phyloP scores from a whole-genome alignment of 225 moss, liverwort and hornwort genomes.

The Neckera pumila region DNA sequence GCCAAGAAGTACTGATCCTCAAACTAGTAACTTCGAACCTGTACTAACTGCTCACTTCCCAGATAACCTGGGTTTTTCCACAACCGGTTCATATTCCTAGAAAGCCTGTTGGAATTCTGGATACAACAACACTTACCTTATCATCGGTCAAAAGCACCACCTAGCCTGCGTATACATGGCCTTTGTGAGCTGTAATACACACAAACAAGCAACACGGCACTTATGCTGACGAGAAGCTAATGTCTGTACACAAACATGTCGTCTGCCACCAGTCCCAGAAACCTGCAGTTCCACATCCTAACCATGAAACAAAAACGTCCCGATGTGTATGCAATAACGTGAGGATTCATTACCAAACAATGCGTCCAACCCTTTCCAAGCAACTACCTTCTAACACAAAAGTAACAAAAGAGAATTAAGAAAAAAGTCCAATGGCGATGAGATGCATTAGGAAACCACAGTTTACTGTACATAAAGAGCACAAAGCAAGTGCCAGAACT shows the following conservation, averaged over 20 bases:
- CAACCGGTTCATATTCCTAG: too few species aligned
- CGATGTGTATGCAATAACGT: neutral
- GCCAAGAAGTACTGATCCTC: too few species aligned
- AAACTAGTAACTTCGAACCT: too few species aligned
- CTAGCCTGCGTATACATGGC: too few species aligned
- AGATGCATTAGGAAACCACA: neutral
- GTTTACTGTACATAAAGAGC: neutral
- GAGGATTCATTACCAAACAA: neutral
- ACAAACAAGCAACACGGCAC: too few species aligned
- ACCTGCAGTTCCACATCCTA: neutral
- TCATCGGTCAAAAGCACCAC: too few species aligned
- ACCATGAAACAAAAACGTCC: neutral
- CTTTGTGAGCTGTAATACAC: too few species aligned
- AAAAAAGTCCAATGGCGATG: neutral
- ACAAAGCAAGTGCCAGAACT: conserved; percentile 1
- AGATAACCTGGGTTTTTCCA: too few species aligned
- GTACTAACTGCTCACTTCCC: too few species aligned
- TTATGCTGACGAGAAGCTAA: too few species aligned
- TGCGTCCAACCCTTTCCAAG: neutral
- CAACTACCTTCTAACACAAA: neutral
- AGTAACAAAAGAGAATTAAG: neutral
- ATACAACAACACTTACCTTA: too few species aligned
- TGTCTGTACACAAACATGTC: neutral
- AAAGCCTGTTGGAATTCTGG: too few species aligned
- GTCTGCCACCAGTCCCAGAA: neutral